Evolutionary conservation across 805 yeast genomes (phyloP).

Genomic region (Phaffomyces opuntiae): DNA sequence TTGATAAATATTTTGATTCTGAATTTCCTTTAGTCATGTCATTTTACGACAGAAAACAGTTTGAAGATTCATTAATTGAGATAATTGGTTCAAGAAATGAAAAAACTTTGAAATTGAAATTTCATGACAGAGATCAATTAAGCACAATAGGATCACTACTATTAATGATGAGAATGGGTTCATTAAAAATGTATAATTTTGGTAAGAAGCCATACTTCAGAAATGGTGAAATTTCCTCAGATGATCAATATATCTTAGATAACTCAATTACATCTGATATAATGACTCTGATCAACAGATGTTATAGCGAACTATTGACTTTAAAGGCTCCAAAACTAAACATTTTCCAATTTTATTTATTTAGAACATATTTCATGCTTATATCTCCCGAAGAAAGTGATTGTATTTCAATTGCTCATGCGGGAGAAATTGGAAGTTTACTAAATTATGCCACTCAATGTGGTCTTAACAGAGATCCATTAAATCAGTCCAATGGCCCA

Average conservation of each 20-base stretch:
- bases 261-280: conserved; percentile 11
- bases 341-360: conserved; percentile 16
- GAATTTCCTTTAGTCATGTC: conserved; percentile 17
- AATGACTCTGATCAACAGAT: conserved; percentile 8
- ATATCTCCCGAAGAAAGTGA: conserved; percentile 21
- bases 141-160: conserved; percentile 15
- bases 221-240: not conserved
- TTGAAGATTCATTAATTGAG: conserved; percentile 6
- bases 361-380: conserved; percentile 12
- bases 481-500: not conserved
- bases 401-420: conserved; percentile 14
- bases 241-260: conserved; percentile 14
- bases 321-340: conserved; percentile 12
- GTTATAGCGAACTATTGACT: conserved; percentile 11
- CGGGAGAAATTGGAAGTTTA: conserved; percentile 16
- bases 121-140: conserved; percentile 16
- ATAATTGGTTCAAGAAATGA: conserved; percentile 15
- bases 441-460: conserved; percentile 17
- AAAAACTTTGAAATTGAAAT: conserved; percentile 2
- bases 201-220: conserved; percentile 7
- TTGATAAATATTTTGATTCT: conserved; percentile 20
- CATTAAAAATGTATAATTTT: conserved; percentile 16
- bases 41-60: conserved; percentile 15
- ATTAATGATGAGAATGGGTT: conserved; percentile 18
- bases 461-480: conserved; percentile 20